Base-by-base conservation (phyloP, 2,329 filamentous ascomycete species). In the Diaporthe eres region DNA sequence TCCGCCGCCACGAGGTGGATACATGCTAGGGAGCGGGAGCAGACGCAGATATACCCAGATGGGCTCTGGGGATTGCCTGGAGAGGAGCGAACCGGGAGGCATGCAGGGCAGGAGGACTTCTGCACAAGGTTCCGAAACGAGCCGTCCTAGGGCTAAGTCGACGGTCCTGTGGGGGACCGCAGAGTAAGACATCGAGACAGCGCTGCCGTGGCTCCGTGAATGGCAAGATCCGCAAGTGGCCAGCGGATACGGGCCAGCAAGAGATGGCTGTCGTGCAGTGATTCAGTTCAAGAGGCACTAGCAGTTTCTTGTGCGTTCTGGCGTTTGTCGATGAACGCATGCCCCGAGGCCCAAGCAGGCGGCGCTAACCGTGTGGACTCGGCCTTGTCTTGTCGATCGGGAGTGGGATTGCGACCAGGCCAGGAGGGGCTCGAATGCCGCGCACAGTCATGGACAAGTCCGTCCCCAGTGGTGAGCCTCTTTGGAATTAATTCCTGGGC, bases 181-280 rank as follows among this genome's bases (percentile, higher is more conserved):
- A 58, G 70, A 77, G 68, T 77, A 60, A 77, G 75, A 77, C 75
- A 77, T 73, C 28, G n/a, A 71, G 72, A 55, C 17, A 39, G 58
- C 65, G 72, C 67, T 65, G 60, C 42, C 72, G 58, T 55, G 75
- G 53, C 61, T 67, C 42, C 72, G 58, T 55, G 75, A 37, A 68
- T 67, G 42, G 19, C 55, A 61, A 51, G 72, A 74, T 74, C 71
- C 55, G 44, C 47, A 58, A 74, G 49, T 65, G 39, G 68, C 51
- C 57, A 60, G 65, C 73, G n/a, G 39, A 53, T 58, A 75, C 55
- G 57, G 42, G 71, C 31, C 57, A 37, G 57, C 31, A 71, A 58
- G 17, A 74, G 37, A 37, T 74, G 63, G 63, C 37, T 34, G 65
- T 42, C 53, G 47, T 74, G 72, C 58, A 68, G 67, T 74, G 67